A percentile compares a stretch with the other conserved stretches of the same genome.
Evolutionary conservation across 2,329 filamentous ascomycete genomes (phyloP).

Genomic region (Aureobasidium pullulans): DNA sequence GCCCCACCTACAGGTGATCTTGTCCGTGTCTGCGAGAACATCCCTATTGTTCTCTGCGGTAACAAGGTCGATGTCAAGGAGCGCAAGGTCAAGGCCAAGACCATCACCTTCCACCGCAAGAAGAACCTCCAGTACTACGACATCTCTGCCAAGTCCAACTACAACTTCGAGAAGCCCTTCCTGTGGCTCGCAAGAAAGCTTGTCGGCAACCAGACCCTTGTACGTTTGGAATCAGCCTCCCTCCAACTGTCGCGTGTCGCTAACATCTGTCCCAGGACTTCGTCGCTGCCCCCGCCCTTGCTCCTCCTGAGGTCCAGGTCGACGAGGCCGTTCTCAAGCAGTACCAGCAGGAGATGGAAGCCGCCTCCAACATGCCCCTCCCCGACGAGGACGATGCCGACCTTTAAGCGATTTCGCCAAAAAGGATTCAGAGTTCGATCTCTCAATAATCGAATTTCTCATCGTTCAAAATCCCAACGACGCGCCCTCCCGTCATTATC

Average conservation of each 20-base stretch:
- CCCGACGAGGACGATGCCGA: conserved; percentile 86
- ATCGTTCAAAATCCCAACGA: not conserved
- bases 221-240: conserved; percentile 39
- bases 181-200: conserved; percentile 98
- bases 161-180: conserved; percentile 99
- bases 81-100: conserved; percentile 99
- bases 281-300: conserved; percentile 88
- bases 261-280: conserved; percentile 62
- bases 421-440: not conserved
- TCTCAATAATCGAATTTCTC: not conserved
- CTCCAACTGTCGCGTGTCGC: conserved; percentile 12
- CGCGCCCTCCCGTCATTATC: conserved; percentile 3
- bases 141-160: conserved; percentile 99
- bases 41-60: conserved; percentile 93
- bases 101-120: conserved; percentile 99
- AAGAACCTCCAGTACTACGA: conserved; percentile 99
- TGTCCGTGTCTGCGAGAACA: conserved; percentile 98
- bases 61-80: conserved; percentile 99
- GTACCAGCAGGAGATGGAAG: conserved; percentile 84
- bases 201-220: conserved; percentile 81
- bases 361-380: conserved; percentile 73
- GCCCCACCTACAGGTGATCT: conserved; percentile 64
- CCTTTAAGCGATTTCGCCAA: conserved; percentile 34
- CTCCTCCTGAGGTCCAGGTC: conserved; percentile 85
- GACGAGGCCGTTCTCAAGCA: conserved; percentile 72